Base-by-base conservation (phyloP, 2,329 filamentous ascomycete species). In the Cercospora canescens region DNA sequence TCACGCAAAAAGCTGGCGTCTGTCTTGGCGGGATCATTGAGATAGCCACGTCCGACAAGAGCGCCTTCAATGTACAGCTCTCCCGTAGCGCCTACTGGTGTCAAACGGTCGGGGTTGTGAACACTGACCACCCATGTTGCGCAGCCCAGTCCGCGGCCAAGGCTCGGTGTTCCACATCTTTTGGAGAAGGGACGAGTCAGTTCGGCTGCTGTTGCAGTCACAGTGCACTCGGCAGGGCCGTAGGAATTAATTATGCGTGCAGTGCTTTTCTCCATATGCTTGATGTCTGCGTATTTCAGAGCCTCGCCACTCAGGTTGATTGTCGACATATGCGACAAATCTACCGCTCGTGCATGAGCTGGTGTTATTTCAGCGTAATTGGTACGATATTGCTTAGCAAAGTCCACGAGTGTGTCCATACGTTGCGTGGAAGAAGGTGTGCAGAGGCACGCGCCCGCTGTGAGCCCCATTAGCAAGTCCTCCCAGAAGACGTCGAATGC, bases 1-100 rank as follows among this genome's bases (percentile, higher is more conserved):
- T 61, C 63, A 6, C 45, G 34, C 21, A 78, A 72, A 64, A 80
- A 79, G 1, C 71, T 69, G 12, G 64, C 68, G 1, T 65, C 64
- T 1, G 76, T 79, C 58, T 61, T 59, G 8, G 45, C 18, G 11
- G 18, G 14, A 18, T 73, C 69, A 52, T 74, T 71, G 6, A 83
- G 75, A 64, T 84, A 84, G 6, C 78, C 82, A 21, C 77, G 76
- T 2, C 77, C 80, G n/a, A 84, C 73, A 18, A 78, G 79, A 50
- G 78, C 78, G 7, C 82, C 81, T 69, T 83, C 81, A 2, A 84
- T 66, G 0, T 83, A 70, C 58, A 84, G 72, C 67, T 84, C 82
- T 8, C 82, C 82, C 0, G 56, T 37, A 48, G 52, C 68, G 54
- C 62, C 68, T 32, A 62, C 60, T 39, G 62, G 62, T 16, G 60